These are phyloP conservation scores for Nymphaea thermarum DNA, from an alignment of 164 flowering plant species.

Conservation along the genomic window DNA sequence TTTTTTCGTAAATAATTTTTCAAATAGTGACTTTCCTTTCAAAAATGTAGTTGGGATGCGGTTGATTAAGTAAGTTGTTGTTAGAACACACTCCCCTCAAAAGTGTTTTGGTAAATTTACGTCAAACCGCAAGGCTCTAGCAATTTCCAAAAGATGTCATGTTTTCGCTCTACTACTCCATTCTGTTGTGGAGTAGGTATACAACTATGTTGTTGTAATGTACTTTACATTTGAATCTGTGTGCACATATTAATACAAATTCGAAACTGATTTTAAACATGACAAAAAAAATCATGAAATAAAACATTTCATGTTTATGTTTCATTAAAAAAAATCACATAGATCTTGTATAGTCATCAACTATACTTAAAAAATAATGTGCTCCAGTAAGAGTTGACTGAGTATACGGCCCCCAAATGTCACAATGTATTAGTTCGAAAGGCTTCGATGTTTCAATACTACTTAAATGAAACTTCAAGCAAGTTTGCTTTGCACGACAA, in stretches of 20 bases:
- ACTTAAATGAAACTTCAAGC: neutral
- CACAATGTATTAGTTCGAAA: neutral
- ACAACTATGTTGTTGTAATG: neutral
- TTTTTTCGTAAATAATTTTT: neutral
- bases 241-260: too few relatives aligned
- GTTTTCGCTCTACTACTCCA: neutral
- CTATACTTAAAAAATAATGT: neutral
- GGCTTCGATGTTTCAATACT: neutral
- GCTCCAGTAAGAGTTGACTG: neutral
- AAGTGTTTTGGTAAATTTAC: neutral
- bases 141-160: neutral
- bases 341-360: neutral
- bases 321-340: neutral
- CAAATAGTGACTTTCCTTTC: neutral
- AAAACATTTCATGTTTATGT: neutral
- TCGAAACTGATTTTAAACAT: too few relatives aligned
- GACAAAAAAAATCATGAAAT: too few relatives aligned
- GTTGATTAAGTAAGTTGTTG: neutral
- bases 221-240: neutral
- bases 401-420: neutral
- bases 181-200: neutral
- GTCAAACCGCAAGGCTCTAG: neutral
- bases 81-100: neutral
- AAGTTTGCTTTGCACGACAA: too few relatives aligned
- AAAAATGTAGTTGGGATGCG: neutral